These are phyloP conservation scores for Oropetium thomaeum DNA, from an alignment of 176 grass and related monocot species.

Conservation along the genomic window DNA sequence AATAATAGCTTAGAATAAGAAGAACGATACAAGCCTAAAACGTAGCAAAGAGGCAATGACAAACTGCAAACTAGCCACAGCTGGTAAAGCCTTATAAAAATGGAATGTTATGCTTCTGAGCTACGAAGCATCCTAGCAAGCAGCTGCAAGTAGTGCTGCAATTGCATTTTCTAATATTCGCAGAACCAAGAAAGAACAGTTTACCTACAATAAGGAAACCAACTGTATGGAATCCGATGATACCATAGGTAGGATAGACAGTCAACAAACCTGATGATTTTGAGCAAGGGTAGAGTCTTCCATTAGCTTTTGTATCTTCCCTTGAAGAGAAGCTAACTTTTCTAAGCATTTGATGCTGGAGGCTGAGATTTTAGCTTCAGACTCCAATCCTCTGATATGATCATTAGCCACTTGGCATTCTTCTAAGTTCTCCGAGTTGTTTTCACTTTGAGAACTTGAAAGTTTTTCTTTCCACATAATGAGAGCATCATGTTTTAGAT, in stretches of 20 bases:
- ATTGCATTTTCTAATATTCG: no score
- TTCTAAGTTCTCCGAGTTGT: constrained; percentile 65
- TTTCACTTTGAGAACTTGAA: constrained; percentile 55
- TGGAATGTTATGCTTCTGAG: no score
- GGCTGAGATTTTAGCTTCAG: constrained; percentile 62
- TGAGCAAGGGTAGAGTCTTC: constrained; percentile 62
- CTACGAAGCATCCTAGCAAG: no score
- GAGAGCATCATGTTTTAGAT: constrained; percentile 64
- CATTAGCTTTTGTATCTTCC: constrained; percentile 56
- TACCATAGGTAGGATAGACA: background rate
- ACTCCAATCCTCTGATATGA: constrained; percentile 65
- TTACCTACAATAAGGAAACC: no score
- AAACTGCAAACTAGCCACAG: no score
- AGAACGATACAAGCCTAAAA: no score
- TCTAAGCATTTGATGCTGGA: constrained; percentile 55
- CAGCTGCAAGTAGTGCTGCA: no score
- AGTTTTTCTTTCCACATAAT: constrained; percentile 61
- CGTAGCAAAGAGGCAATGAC: no score
- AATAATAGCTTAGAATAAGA: no score
- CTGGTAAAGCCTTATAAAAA: no score
- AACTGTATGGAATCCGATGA: no score
- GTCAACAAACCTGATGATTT: constrained; percentile 65
- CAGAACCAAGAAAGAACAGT: no score
- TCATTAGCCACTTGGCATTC: constrained; percentile 78
- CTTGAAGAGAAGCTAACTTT: constrained; percentile 57